phyloP scores from a whole-genome alignment of 1,139 yeast genomes.

The Kurtzmaniella quercitrusa region DNA sequence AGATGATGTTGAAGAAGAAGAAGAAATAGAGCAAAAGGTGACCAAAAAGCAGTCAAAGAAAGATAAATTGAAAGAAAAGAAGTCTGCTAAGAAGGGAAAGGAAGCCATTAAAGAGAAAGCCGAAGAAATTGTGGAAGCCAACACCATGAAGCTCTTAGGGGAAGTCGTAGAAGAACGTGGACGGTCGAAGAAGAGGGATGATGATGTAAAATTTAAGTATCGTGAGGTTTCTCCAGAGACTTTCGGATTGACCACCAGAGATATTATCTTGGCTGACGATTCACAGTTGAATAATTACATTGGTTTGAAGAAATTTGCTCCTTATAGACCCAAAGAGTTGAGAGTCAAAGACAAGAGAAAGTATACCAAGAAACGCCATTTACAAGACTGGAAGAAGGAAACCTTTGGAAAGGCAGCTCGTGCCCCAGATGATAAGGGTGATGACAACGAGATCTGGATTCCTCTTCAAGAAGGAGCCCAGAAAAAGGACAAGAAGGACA shows the following conservation, averaged over 20 bases:
- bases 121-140: conserved; percentile 58
- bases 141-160: conserved; percentile 43
- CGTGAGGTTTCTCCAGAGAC: conserved; percentile 95
- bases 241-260: conserved; percentile 81
- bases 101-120: conserved; percentile 62
- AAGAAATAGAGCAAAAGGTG: conserved; percentile 18
- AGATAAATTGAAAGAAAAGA: conserved; percentile 51
- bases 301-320: conserved; percentile 90
- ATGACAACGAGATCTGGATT: conserved; percentile 36
- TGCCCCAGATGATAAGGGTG: conserved; percentile 25
- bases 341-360: conserved; percentile 78
- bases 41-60: conserved; percentile 43
- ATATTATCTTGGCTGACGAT: conserved; percentile 88
- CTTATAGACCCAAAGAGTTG: conserved; percentile 76
- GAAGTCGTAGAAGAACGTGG: conserved; percentile 65
- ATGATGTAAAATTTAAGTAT: conserved; percentile 64
- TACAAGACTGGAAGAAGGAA: conserved; percentile 86
- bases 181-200: conserved; percentile 34
- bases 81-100: conserved; percentile 59
- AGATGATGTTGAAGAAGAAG: conserved; percentile 34
- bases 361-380: conserved; percentile 74
- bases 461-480: conserved; percentile 13
- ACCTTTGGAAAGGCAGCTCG: conserved; percentile 65
- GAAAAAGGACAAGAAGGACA: conserved; percentile 3
- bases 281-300: conserved; percentile 75